Conservation (phyloP, 192 early-diverging fungal species). For the Piromyces sp. region DNA sequence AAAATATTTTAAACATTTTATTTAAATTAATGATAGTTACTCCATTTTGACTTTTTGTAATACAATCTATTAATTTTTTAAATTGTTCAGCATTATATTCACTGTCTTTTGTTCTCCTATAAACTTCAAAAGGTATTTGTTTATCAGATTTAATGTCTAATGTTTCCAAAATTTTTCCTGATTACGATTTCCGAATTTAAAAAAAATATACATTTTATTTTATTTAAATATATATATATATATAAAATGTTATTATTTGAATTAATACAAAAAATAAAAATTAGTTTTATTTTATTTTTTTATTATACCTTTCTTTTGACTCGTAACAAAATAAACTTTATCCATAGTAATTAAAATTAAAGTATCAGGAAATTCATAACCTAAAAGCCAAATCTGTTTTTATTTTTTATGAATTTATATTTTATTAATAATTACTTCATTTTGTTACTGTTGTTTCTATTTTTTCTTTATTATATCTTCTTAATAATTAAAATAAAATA, state of each 20-base stretch:
- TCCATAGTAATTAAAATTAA: conserved; percentile 56
- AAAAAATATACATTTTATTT: background rate
- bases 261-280: too few species aligned
- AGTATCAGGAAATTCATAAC: conserved; percentile 80
- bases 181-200: conserved; percentile 14
- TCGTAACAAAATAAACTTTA: conserved; percentile 61
- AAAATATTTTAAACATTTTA: too few species aligned
- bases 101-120: conserved; percentile 58
- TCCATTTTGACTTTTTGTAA: conserved; percentile 1
- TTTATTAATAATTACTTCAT: background rate
- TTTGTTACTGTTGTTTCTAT: background rate
- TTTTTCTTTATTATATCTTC: too few species aligned
- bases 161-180: conserved; percentile 45
- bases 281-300: background rate
- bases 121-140: conserved; percentile 53
- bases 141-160: conserved; percentile 15
- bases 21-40: background rate
- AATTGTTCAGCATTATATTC: conserved; percentile 50
- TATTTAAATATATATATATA: too few species aligned
- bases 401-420: background rate
- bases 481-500: too few species aligned
- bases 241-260: too few species aligned
- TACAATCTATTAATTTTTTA: conserved; percentile 20
- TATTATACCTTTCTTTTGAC: conserved; percentile 54
- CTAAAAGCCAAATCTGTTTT: conserved; percentile 72